Conservation (phyloP, 805 yeast species). For the Candida adriatica region DNA sequence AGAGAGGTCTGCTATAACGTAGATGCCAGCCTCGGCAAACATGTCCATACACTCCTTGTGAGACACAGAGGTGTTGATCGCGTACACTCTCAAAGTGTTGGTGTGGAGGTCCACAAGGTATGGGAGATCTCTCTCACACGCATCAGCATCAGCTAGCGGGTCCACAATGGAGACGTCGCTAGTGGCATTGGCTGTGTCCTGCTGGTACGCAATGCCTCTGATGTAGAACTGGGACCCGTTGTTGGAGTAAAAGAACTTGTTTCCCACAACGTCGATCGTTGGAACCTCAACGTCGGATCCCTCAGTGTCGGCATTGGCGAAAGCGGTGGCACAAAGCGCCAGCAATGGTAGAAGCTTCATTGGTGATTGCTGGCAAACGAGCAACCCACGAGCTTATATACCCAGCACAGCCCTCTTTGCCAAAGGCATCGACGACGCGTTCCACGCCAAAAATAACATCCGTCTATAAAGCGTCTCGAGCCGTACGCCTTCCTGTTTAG, state of each 20-base stretch:
- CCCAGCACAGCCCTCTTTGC: no score
- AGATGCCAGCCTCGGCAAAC: constrained; percentile 73
- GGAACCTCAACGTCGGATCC: constrained; percentile 31
- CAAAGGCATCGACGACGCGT: no score
- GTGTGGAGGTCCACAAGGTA: constrained; percentile 54
- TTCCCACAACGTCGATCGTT: constrained; percentile 53
- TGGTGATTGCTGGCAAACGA: no score
- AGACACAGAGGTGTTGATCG: constrained; percentile 56
- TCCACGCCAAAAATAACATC: no score
- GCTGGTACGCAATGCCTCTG: constrained; percentile 72
- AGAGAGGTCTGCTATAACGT: constrained; percentile 76
- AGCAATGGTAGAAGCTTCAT: no score
- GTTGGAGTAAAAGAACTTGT: constrained; percentile 61
- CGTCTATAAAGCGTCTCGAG: no score
- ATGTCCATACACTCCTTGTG: constrained; percentile 67
- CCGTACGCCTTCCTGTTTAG: no score
- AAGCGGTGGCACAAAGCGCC: no score
- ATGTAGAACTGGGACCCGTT: constrained; percentile 73
- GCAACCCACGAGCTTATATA: no score
- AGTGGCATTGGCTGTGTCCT: constrained; percentile 42
- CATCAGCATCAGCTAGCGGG: constrained; percentile 55
- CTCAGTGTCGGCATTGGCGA: constrained; percentile 18
- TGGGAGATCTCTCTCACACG: constrained; percentile 69
- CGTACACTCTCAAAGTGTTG: constrained; percentile 71
- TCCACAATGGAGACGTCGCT: constrained; percentile 38